phyloP scores from a whole-genome alignment of 805 yeast species.

The Ogataea nitratoaversa region DNA sequence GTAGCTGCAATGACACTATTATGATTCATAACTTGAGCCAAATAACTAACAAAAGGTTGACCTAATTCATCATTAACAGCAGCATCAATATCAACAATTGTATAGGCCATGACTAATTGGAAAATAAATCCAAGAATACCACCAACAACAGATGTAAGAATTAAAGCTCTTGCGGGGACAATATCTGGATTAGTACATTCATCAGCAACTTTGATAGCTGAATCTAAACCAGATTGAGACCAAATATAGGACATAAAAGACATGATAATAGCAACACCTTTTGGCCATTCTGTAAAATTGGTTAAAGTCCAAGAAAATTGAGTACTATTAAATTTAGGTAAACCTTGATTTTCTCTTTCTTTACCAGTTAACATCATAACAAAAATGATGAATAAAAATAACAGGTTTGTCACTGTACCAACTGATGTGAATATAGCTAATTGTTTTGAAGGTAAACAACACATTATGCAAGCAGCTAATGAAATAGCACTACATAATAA shows the following conservation, averaged over 20 bases:
- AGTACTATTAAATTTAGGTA: constrained; percentile 45
- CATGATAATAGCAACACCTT: constrained; percentile 53
- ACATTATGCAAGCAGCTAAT: constrained; percentile 41
- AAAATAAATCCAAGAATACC: constrained; percentile 53
- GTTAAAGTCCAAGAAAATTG: constrained; percentile 47
- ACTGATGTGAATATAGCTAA: constrained; percentile 47
- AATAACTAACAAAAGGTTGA: constrained; percentile 55
- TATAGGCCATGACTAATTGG: constrained; percentile 58
- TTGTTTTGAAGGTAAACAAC: constrained; percentile 51
- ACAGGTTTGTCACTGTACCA: constrained; percentile 45
- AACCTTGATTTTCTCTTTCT: constrained; percentile 32
- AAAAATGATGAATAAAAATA: constrained; percentile 47
- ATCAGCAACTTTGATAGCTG: constrained; percentile 68
- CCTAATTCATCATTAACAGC: constrained; percentile 48
- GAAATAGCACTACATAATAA: constrained; percentile 48
- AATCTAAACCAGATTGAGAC: constrained; percentile 72
- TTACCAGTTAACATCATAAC: constrained; percentile 50
- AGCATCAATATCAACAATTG: constrained; percentile 44
- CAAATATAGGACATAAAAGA: constrained; percentile 55
- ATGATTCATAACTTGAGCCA: constrained; percentile 42
- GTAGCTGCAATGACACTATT: constrained; percentile 40
- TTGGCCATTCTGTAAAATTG: constrained; percentile 57
- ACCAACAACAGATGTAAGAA: constrained; percentile 50
- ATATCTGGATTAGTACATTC: constrained; percentile 59
- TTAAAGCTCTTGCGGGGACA: constrained; percentile 65